Evolutionary conservation across 306 rosid genomes (phyloP), one percentile per base, ranked within the genome.

Genomic region (Potentilla sterilis): DNA sequence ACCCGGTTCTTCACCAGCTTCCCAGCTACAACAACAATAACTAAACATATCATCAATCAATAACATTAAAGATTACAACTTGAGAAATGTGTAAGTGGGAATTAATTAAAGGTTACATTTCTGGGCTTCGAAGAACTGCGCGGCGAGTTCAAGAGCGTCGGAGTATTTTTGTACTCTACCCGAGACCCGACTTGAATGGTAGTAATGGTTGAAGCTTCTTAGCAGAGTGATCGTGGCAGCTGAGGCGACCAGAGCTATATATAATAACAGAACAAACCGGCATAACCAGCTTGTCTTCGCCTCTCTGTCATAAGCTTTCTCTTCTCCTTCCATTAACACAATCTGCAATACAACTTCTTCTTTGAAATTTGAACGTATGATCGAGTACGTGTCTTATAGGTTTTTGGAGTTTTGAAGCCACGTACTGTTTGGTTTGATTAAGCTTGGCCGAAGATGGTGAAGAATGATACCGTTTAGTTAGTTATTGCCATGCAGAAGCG

Each of bases 121-220:
- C 54, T 89, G 89, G 72, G 75, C 28, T 51, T 91, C 92, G 1
- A 89, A 86, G 81, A 89, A 91, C 57, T 77, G 91, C 55, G 88
- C 66, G 49, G 92, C 81, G 72, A 87, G 35, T 41, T 14, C n/a
- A 57, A 79, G 82, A 73, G 82, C 82, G 9, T 78, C 61, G 21
- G 86, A 81, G 40, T 90, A 88, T 74, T 80, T 72, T 19, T 79
- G 78, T 5, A 80, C 82, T 5, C n/a, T 65, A 42, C 67, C 10
- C 0, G 73, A 47, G 58, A 34, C 68, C 43, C 62, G 32, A 40
- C 69, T 4, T 16, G 82, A 59, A 37, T 41, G 19, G 58, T 73
- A 59, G 51, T 75, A 59, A 73, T 37, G 83, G 62, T 52, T 75
- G 78, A 86, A 59, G 42, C 59, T 52, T 41, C 42, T 59, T 5